Evolutionary conservation across 305 asterid genomes (phyloP).

Genomic region (Solanum hybrid): DNA sequence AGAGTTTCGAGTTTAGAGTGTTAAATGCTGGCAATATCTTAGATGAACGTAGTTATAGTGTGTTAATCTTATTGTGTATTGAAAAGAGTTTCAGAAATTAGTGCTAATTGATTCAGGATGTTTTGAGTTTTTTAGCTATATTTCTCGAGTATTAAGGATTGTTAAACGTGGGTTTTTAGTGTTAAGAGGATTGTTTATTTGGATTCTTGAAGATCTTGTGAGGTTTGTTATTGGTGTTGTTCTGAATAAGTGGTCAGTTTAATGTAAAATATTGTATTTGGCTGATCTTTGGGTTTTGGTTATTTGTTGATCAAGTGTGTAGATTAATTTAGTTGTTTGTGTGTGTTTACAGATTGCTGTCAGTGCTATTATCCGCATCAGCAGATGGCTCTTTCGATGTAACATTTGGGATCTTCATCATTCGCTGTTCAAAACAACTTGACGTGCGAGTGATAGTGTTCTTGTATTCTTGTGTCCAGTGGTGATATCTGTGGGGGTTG

Average conservation of each 20-base stretch:
- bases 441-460: slow-evolving; percentile 14
- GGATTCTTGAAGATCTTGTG: background rate
- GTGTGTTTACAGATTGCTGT: slow-evolving; percentile 19
- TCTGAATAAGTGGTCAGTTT: background rate
- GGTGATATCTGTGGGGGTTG: background rate
- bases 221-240: background rate
- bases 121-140: background rate
- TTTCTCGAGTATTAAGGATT: background rate
- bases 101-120: background rate
- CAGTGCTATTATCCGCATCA: slow-evolving; percentile 8
- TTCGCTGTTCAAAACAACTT: background rate
- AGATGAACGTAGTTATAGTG: background rate
- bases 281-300: background rate
- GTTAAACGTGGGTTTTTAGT: background rate
- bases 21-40: background rate
- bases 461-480: slow-evolving; percentile 6
- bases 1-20: background rate
- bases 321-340: background rate
- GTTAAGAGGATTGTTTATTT: background rate
- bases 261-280: background rate
- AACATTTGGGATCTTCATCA: slow-evolving; percentile 20
- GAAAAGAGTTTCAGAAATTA: background rate
- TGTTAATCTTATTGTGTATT: background rate
- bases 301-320: background rate
- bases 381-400: slow-evolving; percentile 45